Percentiles rank a stretch among this genome's conserved stretches.
phyloP scores from a whole-genome alignment of 768 basidiomycete species.

The Candolleomyces eurysporus region DNA sequence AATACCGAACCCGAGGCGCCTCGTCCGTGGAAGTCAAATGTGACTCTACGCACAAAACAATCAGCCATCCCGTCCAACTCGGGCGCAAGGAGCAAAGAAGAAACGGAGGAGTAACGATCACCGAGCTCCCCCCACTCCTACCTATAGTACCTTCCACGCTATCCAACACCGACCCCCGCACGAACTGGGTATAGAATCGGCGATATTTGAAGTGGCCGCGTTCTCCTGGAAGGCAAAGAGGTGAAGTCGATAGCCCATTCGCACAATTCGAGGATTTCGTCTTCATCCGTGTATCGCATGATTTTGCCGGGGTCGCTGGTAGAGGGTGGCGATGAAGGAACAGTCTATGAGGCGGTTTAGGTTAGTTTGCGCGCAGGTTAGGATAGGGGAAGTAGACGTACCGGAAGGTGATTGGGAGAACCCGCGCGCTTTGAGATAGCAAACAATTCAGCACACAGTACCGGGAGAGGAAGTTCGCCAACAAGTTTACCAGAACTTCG shows the following conservation, averaged over 20 bases:
- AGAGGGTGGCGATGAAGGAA: constrained; percentile 74
- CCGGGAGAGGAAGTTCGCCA: constrained; percentile 7
- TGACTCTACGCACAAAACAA: neutral
- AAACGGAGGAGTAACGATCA: constrained; percentile 12
- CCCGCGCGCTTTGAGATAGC: constrained; percentile 54
- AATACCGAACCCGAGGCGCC: neutral
- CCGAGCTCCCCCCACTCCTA: constrained; percentile 81
- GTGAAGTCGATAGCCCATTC: constrained; percentile 87
- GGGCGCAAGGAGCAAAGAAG: neutral
- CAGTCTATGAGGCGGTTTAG: constrained; percentile 41
- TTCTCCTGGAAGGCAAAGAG: constrained; percentile 77
- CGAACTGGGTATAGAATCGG: constrained; percentile 85
- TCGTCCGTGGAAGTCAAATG: constrained; percentile 7
- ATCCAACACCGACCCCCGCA: constrained; percentile 80
- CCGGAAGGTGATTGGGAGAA: constrained; percentile 62
- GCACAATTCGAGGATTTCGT: constrained; percentile 71
- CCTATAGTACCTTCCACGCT: constrained; percentile 77
- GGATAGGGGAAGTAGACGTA: too few species aligned
- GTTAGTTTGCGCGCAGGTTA: too few species aligned
- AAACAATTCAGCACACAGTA: constrained; percentile 1
- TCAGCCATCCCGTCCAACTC: neutral
- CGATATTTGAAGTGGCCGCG: constrained; percentile 49
- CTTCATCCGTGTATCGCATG: constrained; percentile 86
- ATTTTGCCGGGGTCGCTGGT: constrained; percentile 73
- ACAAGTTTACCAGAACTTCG: constrained; percentile 71